Evolutionary conservation across 2,329 filamentous ascomycete genomes (phyloP), one percentile per base, ranked within the genome.

Genomic region (Fonsecaea erecta): DNA sequence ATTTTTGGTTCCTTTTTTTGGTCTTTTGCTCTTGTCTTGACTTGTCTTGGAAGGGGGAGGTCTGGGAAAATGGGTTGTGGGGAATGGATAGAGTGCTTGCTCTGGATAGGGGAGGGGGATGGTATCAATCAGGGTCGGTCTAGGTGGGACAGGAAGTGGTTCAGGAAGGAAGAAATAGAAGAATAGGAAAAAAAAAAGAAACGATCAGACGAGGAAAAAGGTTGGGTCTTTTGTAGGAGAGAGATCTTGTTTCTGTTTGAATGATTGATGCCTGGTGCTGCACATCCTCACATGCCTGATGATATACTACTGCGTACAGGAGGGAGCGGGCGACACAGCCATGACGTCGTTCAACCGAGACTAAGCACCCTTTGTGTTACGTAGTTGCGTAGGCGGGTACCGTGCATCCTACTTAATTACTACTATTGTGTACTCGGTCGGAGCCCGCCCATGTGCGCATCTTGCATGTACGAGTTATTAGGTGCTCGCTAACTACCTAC

Each of bases 1-100:
- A 83, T 82, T n/a, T 43, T 63, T 65, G 35, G 34, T 6, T 37
- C 14, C 3, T 9, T 40, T n/a, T 40, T 40, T 6, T 40, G 3
- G 2, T 2, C 9, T n/a, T n/a, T 40, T 40, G n/a, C n/a, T n/a
- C 2, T n/a, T 16, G 1, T n/a, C 11, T 40, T n/a, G 14, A n/a
- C 2, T n/a, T 16, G 1, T n/a, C 11, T 40, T n/a, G 14, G 2
- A 12, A 18, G 37, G 11, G 37, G n/a, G 37, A 9, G n/a, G 9
- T 18, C n/a, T 4, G 4, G 37, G 37, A 6, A 6, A 43, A 18
- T 30, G 8, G 8, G 28, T 30, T 30, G 3, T 30, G 28, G 28
- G 28, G 28, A 30, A 30, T 30, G 3, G n/a, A n/a, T n/a, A n/a
- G n/a, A n/a, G n/a, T n/a, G n/a, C n/a, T n/a, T n/a, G n/a, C n/a